These are phyloP conservation scores for Penicillium sp. DNA, from an alignment of 2,329 filamentous ascomycete species.

Conservation along the genomic window DNA sequence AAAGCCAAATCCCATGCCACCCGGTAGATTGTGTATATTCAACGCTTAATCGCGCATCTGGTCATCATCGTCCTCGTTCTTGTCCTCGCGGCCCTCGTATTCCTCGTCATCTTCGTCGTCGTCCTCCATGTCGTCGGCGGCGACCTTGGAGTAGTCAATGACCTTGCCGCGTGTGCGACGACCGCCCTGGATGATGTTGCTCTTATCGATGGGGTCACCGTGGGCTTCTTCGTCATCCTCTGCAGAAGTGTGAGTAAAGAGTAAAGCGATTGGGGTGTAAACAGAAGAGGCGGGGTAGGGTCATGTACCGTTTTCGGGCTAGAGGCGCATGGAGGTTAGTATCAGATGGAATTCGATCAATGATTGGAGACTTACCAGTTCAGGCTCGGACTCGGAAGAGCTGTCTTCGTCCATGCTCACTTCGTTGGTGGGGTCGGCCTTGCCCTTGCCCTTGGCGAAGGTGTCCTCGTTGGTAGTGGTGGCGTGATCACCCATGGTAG, in stretches of 20 bases:
- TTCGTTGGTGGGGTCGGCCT: constrained; percentile 63
- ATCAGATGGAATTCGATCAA: neutral
- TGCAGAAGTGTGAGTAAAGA: constrained; percentile 23
- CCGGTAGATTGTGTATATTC: constrained; percentile 12
- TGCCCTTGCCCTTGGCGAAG: constrained; percentile 80
- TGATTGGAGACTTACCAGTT: constrained; percentile 34
- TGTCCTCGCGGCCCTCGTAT: constrained; percentile 36
- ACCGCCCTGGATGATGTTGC: constrained; percentile 79
- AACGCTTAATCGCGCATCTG: constrained; percentile 42
- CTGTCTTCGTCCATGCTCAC: constrained; percentile 73
- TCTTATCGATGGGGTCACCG: constrained; percentile 79
- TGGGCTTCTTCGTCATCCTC: constrained; percentile 74
- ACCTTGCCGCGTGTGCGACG: constrained; percentile 87
- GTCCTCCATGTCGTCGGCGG: constrained; percentile 67
- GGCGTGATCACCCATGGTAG: constrained; percentile 40
- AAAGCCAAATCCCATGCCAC: constrained; percentile 19
- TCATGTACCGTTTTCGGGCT: constrained; percentile 28
- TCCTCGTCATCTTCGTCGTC: constrained; percentile 61
- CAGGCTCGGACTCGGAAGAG: constrained; percentile 61
- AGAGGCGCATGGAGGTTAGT: constrained; percentile 11
- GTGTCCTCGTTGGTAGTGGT: constrained; percentile 43
- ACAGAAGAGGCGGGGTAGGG: neutral
- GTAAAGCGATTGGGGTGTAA: constrained; percentile 15
- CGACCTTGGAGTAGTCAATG: constrained; percentile 92
- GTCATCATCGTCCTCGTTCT: constrained; percentile 34